Base-by-base conservation (phyloP, 2,329 filamentous ascomycete species). In the Diaporthe australafricana region DNA sequence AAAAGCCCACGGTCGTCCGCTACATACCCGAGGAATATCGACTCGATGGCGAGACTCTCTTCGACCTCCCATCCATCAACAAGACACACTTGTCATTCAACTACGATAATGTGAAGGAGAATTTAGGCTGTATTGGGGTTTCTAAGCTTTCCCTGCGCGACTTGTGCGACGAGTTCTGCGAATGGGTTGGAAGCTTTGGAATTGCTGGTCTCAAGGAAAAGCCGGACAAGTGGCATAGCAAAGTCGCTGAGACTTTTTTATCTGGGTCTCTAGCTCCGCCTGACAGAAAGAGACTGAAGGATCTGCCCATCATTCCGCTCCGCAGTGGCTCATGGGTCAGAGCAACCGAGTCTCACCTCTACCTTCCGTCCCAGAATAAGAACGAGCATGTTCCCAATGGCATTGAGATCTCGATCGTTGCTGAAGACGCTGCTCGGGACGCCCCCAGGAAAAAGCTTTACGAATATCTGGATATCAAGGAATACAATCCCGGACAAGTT, bases 51-150 rank as follows among this genome's bases (percentile, higher is more conserved):
- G 17, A 35, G 25, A 55, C 30, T 35, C 52, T 55, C 7, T 55
- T 55, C 52, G 52, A 55, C 52, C 52, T 35, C 52, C 52, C 27
- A 35, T 35, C 52, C 4, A 55, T 55, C 30, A 55, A 55, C 52
- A 35, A 32, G 52, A 55, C 30, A 35, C 52, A 55, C 8, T 35
- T 55, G 14, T 55, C 52, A 55, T 55, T 55, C 52, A 20, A 3
- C 9, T 55, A 55, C n/a, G 52, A 55, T 35, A 27, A 55, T 55
- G 52, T 55, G 2, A 2, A 22, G 20, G 30, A n/a, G 30, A 2
- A 3, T 35, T 55, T 55, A 14, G 3, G 27, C 50, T 32, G 16
- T 32, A n/a, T 55, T 6, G 30, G 52, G 2, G 52, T 55, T 16
- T n/a, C 30, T 55, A 11, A 35, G 30, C 52, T 55, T 35, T 35